phyloP scores from a whole-genome alignment of 345 rosid species.

The Conringia planisiliqua region DNA sequence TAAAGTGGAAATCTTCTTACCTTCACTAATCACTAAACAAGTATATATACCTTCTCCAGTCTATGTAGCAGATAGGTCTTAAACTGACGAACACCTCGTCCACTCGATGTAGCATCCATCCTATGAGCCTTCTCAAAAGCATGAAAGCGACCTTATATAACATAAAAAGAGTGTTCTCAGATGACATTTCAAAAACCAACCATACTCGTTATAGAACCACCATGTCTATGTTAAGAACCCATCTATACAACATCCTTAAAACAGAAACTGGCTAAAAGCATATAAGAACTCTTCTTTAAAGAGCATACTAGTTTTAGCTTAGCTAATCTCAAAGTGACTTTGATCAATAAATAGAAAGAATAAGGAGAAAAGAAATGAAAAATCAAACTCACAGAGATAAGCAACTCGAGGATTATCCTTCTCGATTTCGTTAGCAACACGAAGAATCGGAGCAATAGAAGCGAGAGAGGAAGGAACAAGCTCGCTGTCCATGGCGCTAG shows the following conservation, averaged over 20 bases:
- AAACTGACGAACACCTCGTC: conserved; percentile 91
- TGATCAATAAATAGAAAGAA: neutral
- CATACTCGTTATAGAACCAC: neutral
- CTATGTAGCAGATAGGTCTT: conserved; percentile 80
- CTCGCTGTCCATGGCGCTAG: conserved; percentile 65
- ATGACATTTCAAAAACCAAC: neutral
- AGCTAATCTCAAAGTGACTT: neutral
- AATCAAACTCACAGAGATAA: conserved; percentile 61
- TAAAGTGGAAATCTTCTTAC: neutral
- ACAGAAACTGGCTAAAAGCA: neutral
- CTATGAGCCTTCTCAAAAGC: conserved; percentile 86
- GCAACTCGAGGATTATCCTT: conserved; percentile 81
- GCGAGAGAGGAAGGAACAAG: conserved; percentile 84
- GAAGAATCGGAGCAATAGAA: conserved; percentile 67
- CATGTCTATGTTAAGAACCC: neutral
- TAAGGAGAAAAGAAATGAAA: neutral
- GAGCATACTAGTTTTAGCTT: neutral
- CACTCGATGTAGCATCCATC: conserved; percentile 59
- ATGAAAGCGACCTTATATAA: conserved; percentile 72
- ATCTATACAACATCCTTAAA: neutral
- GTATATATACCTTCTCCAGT: conserved; percentile 68
- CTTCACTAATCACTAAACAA: conserved; percentile 1
- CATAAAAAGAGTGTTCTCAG: neutral
- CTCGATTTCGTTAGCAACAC: conserved; percentile 93
- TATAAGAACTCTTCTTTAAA: neutral